Evolutionary conservation across 169 alveolate genomes (phyloP), one percentile per base, ranked within the genome.

Genomic region (Nephromyces sp.): DNA sequence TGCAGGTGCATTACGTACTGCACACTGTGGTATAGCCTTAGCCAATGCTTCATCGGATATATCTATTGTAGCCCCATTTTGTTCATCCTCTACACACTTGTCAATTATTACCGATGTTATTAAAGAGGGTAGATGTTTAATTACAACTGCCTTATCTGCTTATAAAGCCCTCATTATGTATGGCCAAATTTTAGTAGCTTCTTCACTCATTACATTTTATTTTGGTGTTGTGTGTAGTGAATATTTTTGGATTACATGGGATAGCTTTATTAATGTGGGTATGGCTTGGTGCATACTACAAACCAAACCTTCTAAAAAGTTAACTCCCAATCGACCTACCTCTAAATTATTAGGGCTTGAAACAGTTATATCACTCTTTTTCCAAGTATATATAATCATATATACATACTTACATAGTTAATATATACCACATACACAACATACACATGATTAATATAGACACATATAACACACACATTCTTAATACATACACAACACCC

Each of bases 131-230:
- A 79, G 93, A 64, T 92, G 92, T 51, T 81, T 92, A 73, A 82
- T 92, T 77, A 91, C 89, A 24, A 92, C 96, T 8, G 88, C 93
- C 43, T 77, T 92, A 5, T 91, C 92, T 32, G 85, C 92, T 68
- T 92, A 88, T 80, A 89, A 89, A 81, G 88, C 87, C 85, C 84
- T 92, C 93, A 84, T 92, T 33, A 57, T 92, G 52, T 92, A 89
- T 73, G 92, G 94, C 2, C 83, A 84, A 53, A 77, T 92, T 90
- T 87, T 92, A 15, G 89, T 92, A 35, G 75, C 85, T 64, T 91
- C 87, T 33, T 85, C 88, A 70, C 87, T 84, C 33, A 78, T 84
- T 21, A 81, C 88, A 30, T 86, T 85, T 64, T n/a, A n/a, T n/a
- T n/a, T n/a, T n/a, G n/a, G n/a, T n/a, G n/a, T n/a, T n/a, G n/a